Base-by-base conservation (phyloP, 2,329 filamentous ascomycete genomes). In the Fusarium goolgardi region DNA sequence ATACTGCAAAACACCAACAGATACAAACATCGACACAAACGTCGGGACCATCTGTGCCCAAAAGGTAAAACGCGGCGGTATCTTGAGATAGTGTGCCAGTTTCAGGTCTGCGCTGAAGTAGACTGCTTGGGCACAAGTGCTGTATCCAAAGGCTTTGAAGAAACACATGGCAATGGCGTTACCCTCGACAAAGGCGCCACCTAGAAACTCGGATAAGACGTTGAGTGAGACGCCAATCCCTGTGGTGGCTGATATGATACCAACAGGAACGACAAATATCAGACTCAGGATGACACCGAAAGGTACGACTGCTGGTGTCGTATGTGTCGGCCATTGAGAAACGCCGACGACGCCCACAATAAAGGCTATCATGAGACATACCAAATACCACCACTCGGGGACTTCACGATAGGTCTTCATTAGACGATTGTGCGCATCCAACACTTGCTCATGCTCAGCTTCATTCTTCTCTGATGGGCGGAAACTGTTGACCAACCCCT, bases 201-300 rank as follows among this genome's bases (percentile, higher is more conserved):
- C 82, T 15, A 84, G 81, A 34, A 83, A 80, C 71, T 84, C 81
- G n/a, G 81, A 80, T 11, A 85, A 63, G 2, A 84, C 81, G 53
- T 83, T 83, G 23, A 83, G 74, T 3, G 77, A 78, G 18, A 81
- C 76, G 35, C 79, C 73, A 20, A 79, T 74, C 1, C 80, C 81
- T 0, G 81, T 84, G 39, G 80, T 83, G 29, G 81, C 77, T 25
- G 75, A 73, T 49, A 83, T 78, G 39, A 84, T 81, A 5, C 82
- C 82, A 6, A 81, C 73, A 0, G 82, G 82, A 1, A 84, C 70
- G 16, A 83, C 76, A 43, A 84, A 80, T 21, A 83, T 62, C 9
- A 82, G 60, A 39, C 78, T 80, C 6, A 84, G 70, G 2, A 73
- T 68, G 29, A 84, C 73, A 18, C 81, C 81, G 57, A 81, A 81